Percentiles rank a stretch among this genome's conserved stretches.
phyloP scores from a whole-genome alignment of 1,139 yeast species.

The Komagataea norvegica region DNA sequence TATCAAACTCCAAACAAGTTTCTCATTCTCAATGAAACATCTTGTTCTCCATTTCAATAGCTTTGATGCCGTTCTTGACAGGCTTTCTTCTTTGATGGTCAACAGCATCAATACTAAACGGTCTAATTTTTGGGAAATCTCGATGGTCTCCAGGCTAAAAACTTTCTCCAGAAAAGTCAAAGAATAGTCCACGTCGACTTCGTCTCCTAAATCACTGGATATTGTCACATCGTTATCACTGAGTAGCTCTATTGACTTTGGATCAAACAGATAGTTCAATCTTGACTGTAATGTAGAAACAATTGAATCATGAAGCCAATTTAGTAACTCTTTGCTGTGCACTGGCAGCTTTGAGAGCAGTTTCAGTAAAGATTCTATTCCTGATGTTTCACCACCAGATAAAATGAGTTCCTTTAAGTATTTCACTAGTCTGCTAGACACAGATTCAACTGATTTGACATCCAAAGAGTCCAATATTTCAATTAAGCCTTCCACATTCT shows the following conservation, averaged over 20 bases:
- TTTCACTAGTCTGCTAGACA: slow-evolving; percentile 7
- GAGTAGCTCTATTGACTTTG: slow-evolving; percentile 5
- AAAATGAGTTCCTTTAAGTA: slow-evolving; percentile 4
- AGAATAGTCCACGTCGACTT: slow-evolving; percentile 9
- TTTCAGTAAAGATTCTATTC: not conserved
- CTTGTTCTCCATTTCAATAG: slow-evolving; percentile 47
- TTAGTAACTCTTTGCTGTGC: slow-evolving; percentile 4
- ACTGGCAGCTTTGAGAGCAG: slow-evolving; percentile 12
- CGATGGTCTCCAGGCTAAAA: slow-evolving; percentile 9
- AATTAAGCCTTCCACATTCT: slow-evolving; percentile 11
- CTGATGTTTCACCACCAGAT: not conserved
- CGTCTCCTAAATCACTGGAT: not conserved
- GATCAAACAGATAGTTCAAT: slow-evolving; percentile 10
- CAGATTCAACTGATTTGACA: slow-evolving; percentile 1
- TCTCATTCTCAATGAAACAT: slow-evolving; percentile 28
- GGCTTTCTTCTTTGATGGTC: slow-evolving; percentile 13
- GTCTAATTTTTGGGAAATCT: slow-evolving; percentile 12
- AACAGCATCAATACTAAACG: slow-evolving; percentile 12
- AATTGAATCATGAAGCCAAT: slow-evolving; percentile 10
- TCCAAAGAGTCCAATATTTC: slow-evolving; percentile 14
- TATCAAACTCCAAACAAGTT: slow-evolving; percentile 43
- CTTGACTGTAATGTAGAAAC: slow-evolving; percentile 9
- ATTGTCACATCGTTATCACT: not conserved
- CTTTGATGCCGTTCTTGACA: slow-evolving; percentile 36
- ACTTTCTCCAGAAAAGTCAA: slow-evolving; percentile 15